Base-by-base conservation (phyloP, 768 basidiomycete species). In the Xanthoconium purpureum region DNA sequence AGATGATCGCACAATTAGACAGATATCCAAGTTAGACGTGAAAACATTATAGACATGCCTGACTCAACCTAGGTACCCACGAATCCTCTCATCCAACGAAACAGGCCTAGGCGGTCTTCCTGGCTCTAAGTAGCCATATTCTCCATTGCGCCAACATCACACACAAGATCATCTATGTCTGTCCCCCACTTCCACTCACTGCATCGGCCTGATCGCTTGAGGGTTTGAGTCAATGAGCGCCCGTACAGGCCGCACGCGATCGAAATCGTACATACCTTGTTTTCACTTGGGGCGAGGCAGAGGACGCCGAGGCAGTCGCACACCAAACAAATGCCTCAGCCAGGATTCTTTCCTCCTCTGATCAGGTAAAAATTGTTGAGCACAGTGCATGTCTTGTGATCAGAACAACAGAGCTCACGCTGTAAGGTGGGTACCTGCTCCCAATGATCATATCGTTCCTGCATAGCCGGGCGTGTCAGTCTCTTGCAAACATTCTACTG, bases 381-480 rank as follows among this genome's bases (percentile, higher is more conserved):
- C 6, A 30, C 3, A 10, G n/a, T 17, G 3, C 39, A 24, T 6
- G 3, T 28, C 29, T n/a, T 24, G 13, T 10, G 24, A 30, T 29
- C 13, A 7, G 3, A 52, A 3, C 5, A 28, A 29, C 9, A 0
- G 18, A 14, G 24, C 65, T 54, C 55, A 71, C 71, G 8, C 13
- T 63, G 30, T 71, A 71, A 20, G 70, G 70, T 3, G 70, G 70
- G 10, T 55, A 71, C 46, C 71, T 65, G 50, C 57, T 60, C 24
- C 67, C 66, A 1, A 73, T 35, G 13, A 70, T 24, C 30, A 0
- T 50, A 50, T 71, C 66, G 4, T 61, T n/a, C 70, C 69, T 71
- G 30, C 6, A 18, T 37, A 6, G 9, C 13, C 42, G 9, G 42
- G 15, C 11, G 1, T 6, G 18, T 69, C 11, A 65, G 55, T 24